These are phyloP conservation scores for Dioscorea cayenensis DNA, from an alignment of 116 monocot genomes.

Conservation along the genomic window DNA sequence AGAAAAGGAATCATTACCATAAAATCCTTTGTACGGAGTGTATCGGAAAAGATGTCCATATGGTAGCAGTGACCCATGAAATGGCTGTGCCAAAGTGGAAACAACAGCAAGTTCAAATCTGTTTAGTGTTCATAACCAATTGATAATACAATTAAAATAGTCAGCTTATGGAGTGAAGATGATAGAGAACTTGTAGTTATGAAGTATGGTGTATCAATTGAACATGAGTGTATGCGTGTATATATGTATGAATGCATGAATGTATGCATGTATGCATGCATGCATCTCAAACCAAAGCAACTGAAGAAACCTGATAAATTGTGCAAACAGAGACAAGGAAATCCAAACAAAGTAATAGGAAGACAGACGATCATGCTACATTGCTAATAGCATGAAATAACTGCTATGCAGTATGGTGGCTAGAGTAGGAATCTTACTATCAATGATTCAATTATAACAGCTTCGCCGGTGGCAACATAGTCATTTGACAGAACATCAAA, in stretches of 20 bases:
- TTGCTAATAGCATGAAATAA: neutral
- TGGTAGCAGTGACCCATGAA: slow-evolving; percentile 72
- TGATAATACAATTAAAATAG: too few relatives aligned
- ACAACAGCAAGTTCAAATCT: slow-evolving; percentile 11
- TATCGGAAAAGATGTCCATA: slow-evolving; percentile 64
- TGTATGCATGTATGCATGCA: too few relatives aligned
- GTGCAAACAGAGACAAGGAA: neutral
- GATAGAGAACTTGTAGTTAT: neutral
- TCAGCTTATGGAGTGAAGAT: neutral
- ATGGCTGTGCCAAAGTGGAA: slow-evolving; percentile 47
- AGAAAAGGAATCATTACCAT: slow-evolving; percentile 79
- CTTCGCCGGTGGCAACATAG: slow-evolving; percentile 37
- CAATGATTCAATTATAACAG: slow-evolving; percentile 34
- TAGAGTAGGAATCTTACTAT: slow-evolving; percentile 30
- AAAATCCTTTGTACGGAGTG: slow-evolving; percentile 76
- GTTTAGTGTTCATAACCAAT: neutral
- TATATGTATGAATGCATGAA: too few relatives aligned
- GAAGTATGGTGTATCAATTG: too few relatives aligned
- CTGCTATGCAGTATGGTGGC: neutral
- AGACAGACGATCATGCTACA: neutral
- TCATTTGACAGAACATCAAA: slow-evolving; percentile 81
- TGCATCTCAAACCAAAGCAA: too few relatives aligned
- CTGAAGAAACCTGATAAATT: neutral
- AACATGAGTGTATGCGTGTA: too few relatives aligned
- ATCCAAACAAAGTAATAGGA: neutral